Evolutionary conservation across 2,329 filamentous ascomycete species (phyloP).

Genomic region (Aspergillus unguis): DNA sequence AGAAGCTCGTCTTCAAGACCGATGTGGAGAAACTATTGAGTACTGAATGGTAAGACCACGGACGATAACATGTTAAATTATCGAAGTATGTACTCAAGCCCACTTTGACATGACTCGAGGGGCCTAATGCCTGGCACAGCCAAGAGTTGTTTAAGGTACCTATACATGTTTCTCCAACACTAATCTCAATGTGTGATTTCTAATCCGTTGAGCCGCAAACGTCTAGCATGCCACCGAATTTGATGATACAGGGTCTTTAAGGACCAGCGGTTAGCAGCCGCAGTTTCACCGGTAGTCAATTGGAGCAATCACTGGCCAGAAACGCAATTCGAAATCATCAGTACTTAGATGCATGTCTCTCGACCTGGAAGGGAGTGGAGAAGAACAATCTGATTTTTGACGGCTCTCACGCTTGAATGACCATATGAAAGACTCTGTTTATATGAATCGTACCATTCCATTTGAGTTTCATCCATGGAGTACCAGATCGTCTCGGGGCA

Average conservation of each 20-base stretch:
- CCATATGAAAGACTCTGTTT: conserved; percentile 14
- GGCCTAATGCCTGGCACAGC: conserved; percentile 32
- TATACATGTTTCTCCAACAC: conserved; percentile 85
- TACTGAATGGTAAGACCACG: conserved; percentile 72
- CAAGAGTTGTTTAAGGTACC: conserved; percentile 61
- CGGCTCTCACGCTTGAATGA: conserved; percentile 13
- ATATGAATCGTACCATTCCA: conserved; percentile 26
- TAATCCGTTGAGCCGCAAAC: conserved; percentile 1
- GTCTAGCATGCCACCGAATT: conserved; percentile 20
- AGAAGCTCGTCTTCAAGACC: conserved; percentile 63
- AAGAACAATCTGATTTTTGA: conserved; percentile 10
- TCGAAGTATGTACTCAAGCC: conserved; percentile 57
- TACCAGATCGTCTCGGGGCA: conserved; percentile 20
- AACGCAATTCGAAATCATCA: conserved; percentile 50
- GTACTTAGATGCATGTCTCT: conserved; percentile 1
- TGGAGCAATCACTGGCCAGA: conserved; percentile 76
- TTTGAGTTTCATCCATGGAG: conserved; percentile 28
- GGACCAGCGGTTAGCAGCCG: conserved; percentile 70
- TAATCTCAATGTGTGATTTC: conserved; percentile 67
- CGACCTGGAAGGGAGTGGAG: conserved; percentile 6
- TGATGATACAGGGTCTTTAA: conserved; percentile 57
- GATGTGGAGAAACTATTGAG: conserved; percentile 68
- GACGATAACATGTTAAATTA: conserved; percentile 75
- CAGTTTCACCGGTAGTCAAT: conserved; percentile 74
- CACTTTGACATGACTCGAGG: neutral